Percentiles rank a stretch among this genome's conserved stretches.
Evolutionary conservation across 495 filamentous ascomycete species (phyloP).

Genomic region (Trichoderma gamsii): DNA sequence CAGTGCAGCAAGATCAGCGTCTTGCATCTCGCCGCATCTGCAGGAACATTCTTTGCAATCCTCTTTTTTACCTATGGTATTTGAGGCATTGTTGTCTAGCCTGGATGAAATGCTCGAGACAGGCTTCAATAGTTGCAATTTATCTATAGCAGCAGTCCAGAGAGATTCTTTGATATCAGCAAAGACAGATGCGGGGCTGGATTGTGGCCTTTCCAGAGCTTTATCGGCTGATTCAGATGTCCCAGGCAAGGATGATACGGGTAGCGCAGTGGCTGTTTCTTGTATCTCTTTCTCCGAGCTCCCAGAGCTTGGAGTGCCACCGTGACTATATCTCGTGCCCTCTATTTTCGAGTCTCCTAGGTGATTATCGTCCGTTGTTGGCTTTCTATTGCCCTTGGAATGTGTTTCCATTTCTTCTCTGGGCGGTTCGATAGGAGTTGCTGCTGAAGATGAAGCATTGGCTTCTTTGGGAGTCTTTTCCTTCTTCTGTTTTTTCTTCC

Average conservation of each 20-base stretch:
- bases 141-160: slow-evolving; percentile 22
- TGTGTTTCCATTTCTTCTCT: not conserved
- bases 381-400: not conserved
- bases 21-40: slow-evolving; percentile 16
- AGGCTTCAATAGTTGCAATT: slow-evolving; percentile 28
- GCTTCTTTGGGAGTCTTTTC: slow-evolving; percentile 31
- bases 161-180: slow-evolving; percentile 23
- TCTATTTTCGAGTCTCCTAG: not conserved
- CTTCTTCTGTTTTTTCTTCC: slow-evolving; percentile 92
- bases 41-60: slow-evolving; percentile 11
- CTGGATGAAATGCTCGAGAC: slow-evolving; percentile 19
- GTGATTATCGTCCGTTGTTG: not conserved
- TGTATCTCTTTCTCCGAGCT: not conserved
- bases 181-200: slow-evolving; percentile 19
- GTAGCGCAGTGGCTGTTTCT: not conserved
- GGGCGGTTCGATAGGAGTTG: slow-evolving; percentile 21
- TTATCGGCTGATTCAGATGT: not conserved
- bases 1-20: slow-evolving; percentile 25
- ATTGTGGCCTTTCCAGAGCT: not conserved
- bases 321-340: not conserved
- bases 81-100: not conserved
- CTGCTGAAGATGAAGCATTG: not conserved
- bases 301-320: not conserved
- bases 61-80: not conserved
- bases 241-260: not conserved